Evolutionary conservation across 2,329 filamentous ascomycete genomes (phyloP).

Genomic region (Colletotrichum scovillei): DNA sequence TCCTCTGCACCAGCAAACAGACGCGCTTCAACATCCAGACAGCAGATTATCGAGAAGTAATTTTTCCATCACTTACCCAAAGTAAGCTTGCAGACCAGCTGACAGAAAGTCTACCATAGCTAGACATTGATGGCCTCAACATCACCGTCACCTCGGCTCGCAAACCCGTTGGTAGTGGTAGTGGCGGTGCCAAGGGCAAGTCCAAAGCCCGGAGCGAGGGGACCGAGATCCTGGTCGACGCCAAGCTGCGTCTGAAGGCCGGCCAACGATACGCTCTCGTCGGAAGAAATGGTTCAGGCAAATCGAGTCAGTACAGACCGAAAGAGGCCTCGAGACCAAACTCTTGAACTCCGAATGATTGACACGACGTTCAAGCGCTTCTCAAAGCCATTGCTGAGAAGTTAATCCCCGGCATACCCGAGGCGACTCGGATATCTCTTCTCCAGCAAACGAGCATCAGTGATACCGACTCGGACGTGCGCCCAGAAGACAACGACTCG

Average conservation of each 20-base stretch:
- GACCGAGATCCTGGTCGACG: conserved; percentile 77
- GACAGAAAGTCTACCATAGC: conserved; percentile 42
- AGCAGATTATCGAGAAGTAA: conserved; percentile 67
- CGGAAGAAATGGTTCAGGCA: conserved; percentile 85
- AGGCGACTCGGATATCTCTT: conserved; percentile 73
- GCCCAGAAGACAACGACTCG: neutral
- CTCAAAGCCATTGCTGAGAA: conserved; percentile 82
- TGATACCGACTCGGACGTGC: conserved; percentile 42
- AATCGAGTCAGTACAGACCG: conserved; percentile 70
- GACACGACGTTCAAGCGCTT: conserved; percentile 60
- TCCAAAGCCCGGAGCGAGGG: conserved; percentile 56
- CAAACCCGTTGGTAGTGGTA: conserved; percentile 46
- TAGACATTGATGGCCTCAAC: conserved; percentile 79
- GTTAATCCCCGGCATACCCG: conserved; percentile 80
- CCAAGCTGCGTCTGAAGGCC: conserved; percentile 77
- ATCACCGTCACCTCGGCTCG: conserved; percentile 70
- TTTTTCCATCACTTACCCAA: neutral
- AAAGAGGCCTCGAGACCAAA: neutral
- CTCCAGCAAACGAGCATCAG: conserved; percentile 73
- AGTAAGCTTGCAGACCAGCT: neutral
- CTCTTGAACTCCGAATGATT: neutral
- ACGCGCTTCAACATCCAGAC: conserved; percentile 72
- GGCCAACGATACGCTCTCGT: conserved; percentile 82
- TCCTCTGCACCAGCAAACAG: conserved; percentile 74
- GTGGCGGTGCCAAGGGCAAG: conserved; percentile 60